phyloP scores from a whole-genome alignment of 2,329 filamentous ascomycete genomes.

The Calonectria pseudoturangicola region DNA sequence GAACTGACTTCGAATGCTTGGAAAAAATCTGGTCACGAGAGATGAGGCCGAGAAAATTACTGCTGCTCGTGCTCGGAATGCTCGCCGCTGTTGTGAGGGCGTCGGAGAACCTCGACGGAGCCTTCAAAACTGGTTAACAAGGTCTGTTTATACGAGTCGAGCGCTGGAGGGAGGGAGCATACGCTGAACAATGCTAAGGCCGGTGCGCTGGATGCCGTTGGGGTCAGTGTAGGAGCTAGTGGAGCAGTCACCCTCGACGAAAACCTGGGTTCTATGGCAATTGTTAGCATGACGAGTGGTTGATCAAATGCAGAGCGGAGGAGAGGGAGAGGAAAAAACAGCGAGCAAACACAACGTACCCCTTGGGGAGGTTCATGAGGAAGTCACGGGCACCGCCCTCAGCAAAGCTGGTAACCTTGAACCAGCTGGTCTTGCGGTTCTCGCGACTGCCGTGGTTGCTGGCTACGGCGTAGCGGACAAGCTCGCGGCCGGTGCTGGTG shows the following conservation, averaged over 20 bases:
- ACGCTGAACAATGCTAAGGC: slow-evolving; percentile 87
- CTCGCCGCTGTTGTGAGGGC: slow-evolving; percentile 56
- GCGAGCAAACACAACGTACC: slow-evolving; percentile 74
- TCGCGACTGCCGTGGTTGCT: slow-evolving; percentile 80
- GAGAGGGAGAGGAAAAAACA: neutral
- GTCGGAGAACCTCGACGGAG: slow-evolving; percentile 67
- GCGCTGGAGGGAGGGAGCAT: slow-evolving; percentile 62
- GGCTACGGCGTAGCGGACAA: slow-evolving; percentile 86
- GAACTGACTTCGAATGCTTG: slow-evolving; percentile 24
- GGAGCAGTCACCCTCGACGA: slow-evolving; percentile 87
- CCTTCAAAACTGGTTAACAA: slow-evolving; percentile 58
- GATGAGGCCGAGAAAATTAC: neutral
- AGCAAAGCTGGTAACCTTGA: slow-evolving; percentile 84
- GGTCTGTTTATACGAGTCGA: neutral
- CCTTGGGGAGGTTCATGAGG: slow-evolving; percentile 85
- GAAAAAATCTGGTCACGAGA: slow-evolving; percentile 44
- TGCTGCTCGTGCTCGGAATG: slow-evolving; percentile 51
- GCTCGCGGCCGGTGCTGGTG: slow-evolving; percentile 81
- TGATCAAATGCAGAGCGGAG: no score
- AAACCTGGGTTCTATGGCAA: slow-evolving; percentile 80
- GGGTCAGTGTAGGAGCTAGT: slow-evolving; percentile 80
- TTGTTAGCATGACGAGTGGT: slow-evolving; percentile 35
- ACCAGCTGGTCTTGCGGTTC: slow-evolving; percentile 89
- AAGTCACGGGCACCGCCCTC: slow-evolving; percentile 83
- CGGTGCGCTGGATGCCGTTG: slow-evolving; percentile 80